Base-by-base conservation (phyloP, 2,329 filamentous ascomycete species). In the Fusarium fujikuroi region DNA sequence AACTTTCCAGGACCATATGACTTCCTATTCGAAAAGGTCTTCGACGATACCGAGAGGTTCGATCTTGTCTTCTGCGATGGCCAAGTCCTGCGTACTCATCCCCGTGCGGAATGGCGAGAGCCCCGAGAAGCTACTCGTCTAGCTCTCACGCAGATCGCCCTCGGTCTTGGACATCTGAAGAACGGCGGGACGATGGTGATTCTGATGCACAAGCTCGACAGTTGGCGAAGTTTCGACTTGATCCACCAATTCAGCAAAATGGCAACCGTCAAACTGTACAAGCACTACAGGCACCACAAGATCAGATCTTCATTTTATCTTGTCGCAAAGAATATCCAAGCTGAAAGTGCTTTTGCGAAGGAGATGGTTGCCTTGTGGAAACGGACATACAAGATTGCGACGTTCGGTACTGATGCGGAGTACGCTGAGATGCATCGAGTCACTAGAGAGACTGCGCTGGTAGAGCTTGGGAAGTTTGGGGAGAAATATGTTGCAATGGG, bases 291-390 rank as follows among this genome's bases (percentile, higher is more conserved):
- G 2, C 72, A 65, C 6, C 85, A 89, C 64, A 75, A 72, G 3
- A 85, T 78, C 25, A 78, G 83, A 8, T 86, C 84, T 0, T 88
- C 86, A 0, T 90, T 89, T 69, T 90, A 90, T 73, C 79, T 89
- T 74, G 67, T 90, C 15, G 87, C 87, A 4, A 82, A 76, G 3
- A 72, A 83, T 7, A 78, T 90, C 0, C 78, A 82, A 46, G 78
- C 79, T 9, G 44, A 77, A 7, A 66, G 70, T 23, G 47, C 72
- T 0, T 77, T 80, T 36, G 86, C 85, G 0, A 5, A 75, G 1
- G 37, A 63, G 14, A 83, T 85, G 0, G 69, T 88, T 4, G 46
- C 71, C 7, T 50, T 21, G 9, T 88, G 84, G 84, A 85, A 84
- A 70, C 60, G 23, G 61, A 43, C 43, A 11, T 89, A 83, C 84